Conservation (phyloP, 2,329 filamentous ascomycete genomes). For the Sordariomycetes sp. region DNA sequence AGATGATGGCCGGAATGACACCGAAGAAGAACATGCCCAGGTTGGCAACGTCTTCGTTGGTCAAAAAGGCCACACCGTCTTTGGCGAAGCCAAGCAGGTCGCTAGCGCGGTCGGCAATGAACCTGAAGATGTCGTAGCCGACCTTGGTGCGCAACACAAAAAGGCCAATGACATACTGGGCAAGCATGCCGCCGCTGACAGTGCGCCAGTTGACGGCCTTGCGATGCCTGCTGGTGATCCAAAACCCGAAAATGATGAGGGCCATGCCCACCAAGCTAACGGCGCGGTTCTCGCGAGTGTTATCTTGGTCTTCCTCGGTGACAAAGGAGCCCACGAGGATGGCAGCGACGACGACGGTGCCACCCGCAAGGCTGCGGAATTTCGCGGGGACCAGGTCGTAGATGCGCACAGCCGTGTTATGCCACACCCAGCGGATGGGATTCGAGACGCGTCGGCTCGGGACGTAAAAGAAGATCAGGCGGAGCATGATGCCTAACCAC, state of each 20-base stretch:
- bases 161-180: constrained; percentile 79
- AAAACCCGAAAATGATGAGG: constrained; percentile 62
- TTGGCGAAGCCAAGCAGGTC: constrained; percentile 67
- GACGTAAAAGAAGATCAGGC: constrained; percentile 66
- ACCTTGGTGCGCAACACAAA: constrained; percentile 76
- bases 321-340: constrained; percentile 73
- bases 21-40: constrained; percentile 62
- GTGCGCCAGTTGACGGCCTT: constrained; percentile 61
- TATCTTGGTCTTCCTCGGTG: constrained; percentile 61
- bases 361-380: constrained; percentile 54
- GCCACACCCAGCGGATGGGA: constrained; percentile 59
- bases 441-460: constrained; percentile 55
- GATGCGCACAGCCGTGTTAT: constrained; percentile 48
- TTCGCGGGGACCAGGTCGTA: constrained; percentile 57
- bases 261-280: constrained; percentile 71
- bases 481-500: constrained; percentile 65
- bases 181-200: constrained; percentile 80
- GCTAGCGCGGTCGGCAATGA: constrained; percentile 68
- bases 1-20: constrained; percentile 88
- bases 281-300: constrained; percentile 71
- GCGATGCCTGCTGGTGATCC: constrained; percentile 61
- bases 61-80: constrained; percentile 65
- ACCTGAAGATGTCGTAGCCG: constrained; percentile 87
- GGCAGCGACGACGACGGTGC: constrained; percentile 53
- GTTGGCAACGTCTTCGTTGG: constrained; percentile 28